Base-by-base conservation (phyloP, 257 asterid species). In the Cordia subcordata region DNA sequence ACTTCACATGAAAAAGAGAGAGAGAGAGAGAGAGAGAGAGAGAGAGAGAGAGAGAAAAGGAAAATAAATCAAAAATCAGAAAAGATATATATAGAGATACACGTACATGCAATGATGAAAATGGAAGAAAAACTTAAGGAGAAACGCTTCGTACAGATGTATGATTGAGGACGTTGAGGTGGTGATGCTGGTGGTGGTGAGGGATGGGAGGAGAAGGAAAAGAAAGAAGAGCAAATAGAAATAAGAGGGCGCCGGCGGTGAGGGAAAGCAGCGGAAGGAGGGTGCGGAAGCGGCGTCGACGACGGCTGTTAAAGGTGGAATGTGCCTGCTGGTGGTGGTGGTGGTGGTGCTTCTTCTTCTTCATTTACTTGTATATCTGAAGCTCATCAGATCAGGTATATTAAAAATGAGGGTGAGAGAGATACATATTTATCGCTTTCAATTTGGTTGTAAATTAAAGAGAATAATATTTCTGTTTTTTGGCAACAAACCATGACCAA, bases 341-440 rank as follows among this genome's bases (percentile, higher is more conserved):
- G n/a, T n/a, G n/a, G n/a, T n/a, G n/a, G n/a, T n/a, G 81, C 79
- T 64, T 79, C 76, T 81, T 85, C 76, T 58, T 77, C 53, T 50
- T 60, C 58, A 53, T 17, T n/a, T n/a, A n/a, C n/a, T n/a, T n/a
- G n/a, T n/a, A n/a, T n/a, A 14, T n/a, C 22, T 32, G 12, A 5
- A 11, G 8, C 13, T 32, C n/a, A n/a, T n/a, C n/a, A n/a, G n/a
- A n/a, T n/a, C n/a, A n/a, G n/a, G n/a, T n/a, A n/a, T n/a, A n/a
- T n/a, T n/a, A n/a, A n/a, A n/a, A n/a, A n/a, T n/a, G n/a, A n/a
- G n/a, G n/a, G n/a, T n/a, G n/a, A n/a, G n/a, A n/a, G n/a, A n/a
- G n/a, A n/a, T n/a, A n/a, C n/a, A n/a, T n/a, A n/a, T n/a, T n/a
- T n/a, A n/a, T n/a, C n/a, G n/a, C n/a, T n/a, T n/a, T n/a, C n/a